Percentiles rank a stretch among this genome's conserved stretches.
Evolutionary conservation across 139 green algal species (phyloP).

Genomic region (Coelastrella sp.): DNA sequence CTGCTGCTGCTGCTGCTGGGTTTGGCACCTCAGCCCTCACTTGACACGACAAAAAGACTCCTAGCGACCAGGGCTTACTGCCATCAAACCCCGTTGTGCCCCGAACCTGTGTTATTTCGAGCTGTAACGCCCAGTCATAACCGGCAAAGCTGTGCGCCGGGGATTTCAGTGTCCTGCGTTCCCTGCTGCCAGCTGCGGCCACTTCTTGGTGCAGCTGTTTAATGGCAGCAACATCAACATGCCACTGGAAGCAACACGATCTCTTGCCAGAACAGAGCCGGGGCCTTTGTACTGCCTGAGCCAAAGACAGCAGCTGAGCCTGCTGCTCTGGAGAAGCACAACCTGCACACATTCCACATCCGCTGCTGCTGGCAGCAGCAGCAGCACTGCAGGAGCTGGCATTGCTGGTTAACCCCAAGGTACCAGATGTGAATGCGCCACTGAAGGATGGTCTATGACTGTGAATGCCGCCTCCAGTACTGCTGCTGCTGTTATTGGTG

Average conservation of each 20-base stretch:
- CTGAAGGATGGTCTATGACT: not conserved
- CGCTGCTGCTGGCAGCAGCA: slow-evolving; percentile 29
- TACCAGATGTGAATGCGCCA: not conserved
- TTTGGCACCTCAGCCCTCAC: slow-evolving; percentile 5
- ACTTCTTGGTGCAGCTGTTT: slow-evolving; percentile 39
- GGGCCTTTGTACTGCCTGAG: slow-evolving; percentile 15
- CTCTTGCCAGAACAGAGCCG: not conserved
- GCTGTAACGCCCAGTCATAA: slow-evolving; percentile 44
- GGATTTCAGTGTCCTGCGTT: slow-evolving; percentile 23
- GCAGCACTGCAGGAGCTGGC: not conserved
- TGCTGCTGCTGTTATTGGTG: slow-evolving; percentile 11
- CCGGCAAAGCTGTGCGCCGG: slow-evolving; percentile 39
- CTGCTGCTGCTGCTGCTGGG: slow-evolving; percentile 9
- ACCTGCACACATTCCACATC: not conserved
- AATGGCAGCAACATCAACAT: slow-evolving; percentile 33
- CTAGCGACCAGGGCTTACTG: slow-evolving; percentile 33
- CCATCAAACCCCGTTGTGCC: slow-evolving; percentile 44
- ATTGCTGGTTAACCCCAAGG: not conserved
- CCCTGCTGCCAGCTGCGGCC: slow-evolving; percentile 40
- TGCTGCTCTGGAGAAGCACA: slow-evolving; percentile 3
- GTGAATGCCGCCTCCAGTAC: not conserved
- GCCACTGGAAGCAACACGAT: slow-evolving; percentile 11
- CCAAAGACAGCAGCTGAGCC: slow-evolving; percentile 17
- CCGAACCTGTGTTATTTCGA: slow-evolving; percentile 39
- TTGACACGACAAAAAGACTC: slow-evolving; percentile 39